Conservation (phyloP, 1,284 basidiomycete species). For the Xanthoconium separans region DNA sequence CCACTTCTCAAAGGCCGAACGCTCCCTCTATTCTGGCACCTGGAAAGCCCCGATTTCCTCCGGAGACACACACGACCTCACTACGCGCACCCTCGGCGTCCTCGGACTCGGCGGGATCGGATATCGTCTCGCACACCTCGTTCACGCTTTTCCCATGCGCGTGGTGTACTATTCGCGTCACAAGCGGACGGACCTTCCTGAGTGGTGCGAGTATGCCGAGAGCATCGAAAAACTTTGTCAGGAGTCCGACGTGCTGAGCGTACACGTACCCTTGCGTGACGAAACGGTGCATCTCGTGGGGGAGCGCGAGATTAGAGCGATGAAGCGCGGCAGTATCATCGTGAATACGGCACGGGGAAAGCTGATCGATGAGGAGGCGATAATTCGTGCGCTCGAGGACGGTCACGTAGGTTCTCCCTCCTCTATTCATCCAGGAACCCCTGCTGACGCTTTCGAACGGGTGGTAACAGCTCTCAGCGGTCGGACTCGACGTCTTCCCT, state of each 20-base stretch:
- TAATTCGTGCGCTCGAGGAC: slow-evolving; percentile 81
- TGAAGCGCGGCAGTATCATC: slow-evolving; percentile 82
- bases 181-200: slow-evolving; percentile 57
- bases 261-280: slow-evolving; percentile 68
- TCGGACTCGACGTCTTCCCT: slow-evolving; percentile 89
- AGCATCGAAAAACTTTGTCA: slow-evolving; percentile 72
- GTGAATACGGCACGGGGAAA: slow-evolving; percentile 92
- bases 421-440: background rate
- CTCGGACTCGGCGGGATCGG: slow-evolving; percentile 93
- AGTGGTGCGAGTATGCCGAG: slow-evolving; percentile 75
- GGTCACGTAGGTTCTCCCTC: slow-evolving; percentile 63
- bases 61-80: slow-evolving; percentile 66
- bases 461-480: slow-evolving; percentile 62
- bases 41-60: slow-evolving; percentile 58
- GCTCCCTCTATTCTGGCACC: slow-evolving; percentile 53
- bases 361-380: slow-evolving; percentile 84
- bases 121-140: slow-evolving; percentile 63
- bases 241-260: slow-evolving; percentile 79
- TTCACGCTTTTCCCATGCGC: slow-evolving; percentile 81
- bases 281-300: slow-evolving; percentile 80
- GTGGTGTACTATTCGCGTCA: slow-evolving; percentile 80
- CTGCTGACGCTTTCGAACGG: background rate
- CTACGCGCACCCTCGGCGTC: slow-evolving; percentile 78
- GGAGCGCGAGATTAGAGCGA: slow-evolving; percentile 71
- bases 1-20: slow-evolving; percentile 74